These are phyloP conservation scores for Amylostereum areolatum DNA, from an alignment of 1,284 basidiomycete genomes.

Conservation along the genomic window DNA sequence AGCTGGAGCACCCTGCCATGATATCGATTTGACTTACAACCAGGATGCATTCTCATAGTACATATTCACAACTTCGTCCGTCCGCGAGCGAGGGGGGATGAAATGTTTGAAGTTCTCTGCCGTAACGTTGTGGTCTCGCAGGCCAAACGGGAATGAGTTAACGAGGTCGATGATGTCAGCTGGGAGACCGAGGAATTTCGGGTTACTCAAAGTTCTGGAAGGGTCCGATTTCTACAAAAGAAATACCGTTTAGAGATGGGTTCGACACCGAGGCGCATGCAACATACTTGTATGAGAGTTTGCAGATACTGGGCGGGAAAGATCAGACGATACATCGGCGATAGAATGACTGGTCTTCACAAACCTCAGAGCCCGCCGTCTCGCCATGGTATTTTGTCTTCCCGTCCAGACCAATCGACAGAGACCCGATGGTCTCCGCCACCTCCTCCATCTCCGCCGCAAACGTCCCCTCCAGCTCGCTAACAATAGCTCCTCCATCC, in stretches of 20 bases:
- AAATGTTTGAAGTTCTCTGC: constrained; percentile 33
- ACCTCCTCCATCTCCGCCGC: constrained; percentile 14
- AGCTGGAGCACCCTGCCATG: not conserved
- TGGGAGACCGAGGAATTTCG: constrained; percentile 30
- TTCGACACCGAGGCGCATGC: not conserved
- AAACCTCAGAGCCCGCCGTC: constrained; percentile 40
- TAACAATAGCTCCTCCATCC: not conserved
- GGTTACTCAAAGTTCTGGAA: constrained; percentile 6
- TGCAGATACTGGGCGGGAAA: constrained; percentile 33
- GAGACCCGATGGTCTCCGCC: constrained; percentile 30
- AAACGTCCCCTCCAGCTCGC: constrained; percentile 3
- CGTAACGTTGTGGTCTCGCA: constrained; percentile 29
- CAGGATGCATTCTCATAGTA: constrained; percentile 42
- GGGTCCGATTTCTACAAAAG: not conserved
- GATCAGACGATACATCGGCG: too few species aligned
- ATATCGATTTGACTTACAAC: constrained; percentile 33
- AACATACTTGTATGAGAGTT: constrained; percentile 33
- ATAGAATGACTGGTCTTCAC: not conserved
- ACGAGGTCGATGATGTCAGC: constrained; percentile 36
- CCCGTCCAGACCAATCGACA: constrained; percentile 39
- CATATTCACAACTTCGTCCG: constrained; percentile 30
- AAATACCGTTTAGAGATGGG: not conserved
- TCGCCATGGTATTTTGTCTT: constrained; percentile 43
- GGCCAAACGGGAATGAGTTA: constrained; percentile 43
- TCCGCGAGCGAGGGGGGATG: constrained; percentile 33